phyloP scores from a whole-genome alignment of 768 basidiomycete species.

The Saitozyma podzolica region DNA sequence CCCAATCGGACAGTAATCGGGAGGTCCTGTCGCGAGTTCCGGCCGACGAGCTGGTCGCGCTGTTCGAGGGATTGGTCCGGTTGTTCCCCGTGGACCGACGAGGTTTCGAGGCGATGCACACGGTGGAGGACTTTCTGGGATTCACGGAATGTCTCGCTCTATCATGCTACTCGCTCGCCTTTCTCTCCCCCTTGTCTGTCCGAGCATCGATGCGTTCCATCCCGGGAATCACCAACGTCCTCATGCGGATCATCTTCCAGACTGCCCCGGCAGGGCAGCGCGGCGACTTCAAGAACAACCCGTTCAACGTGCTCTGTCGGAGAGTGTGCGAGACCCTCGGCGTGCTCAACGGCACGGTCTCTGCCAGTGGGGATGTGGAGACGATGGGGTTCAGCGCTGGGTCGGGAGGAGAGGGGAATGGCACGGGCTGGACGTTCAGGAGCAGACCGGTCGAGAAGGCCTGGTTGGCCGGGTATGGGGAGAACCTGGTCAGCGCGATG shows the following conservation, averaged over 20 bases:
- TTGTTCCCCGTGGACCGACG: conserved; percentile 76
- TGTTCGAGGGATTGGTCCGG: conserved; percentile 72
- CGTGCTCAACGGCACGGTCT: conserved; percentile 40
- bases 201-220: conserved; percentile 69
- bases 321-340: conserved; percentile 51
- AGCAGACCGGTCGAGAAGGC: conserved; percentile 30
- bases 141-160: conserved; percentile 77
- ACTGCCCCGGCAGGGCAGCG: conserved; percentile 6
- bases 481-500: conserved; percentile 21
- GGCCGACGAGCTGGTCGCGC: conserved; percentile 60
- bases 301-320: conserved; percentile 46
- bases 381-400: conserved; percentile 27
- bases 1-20: conserved; percentile 75
- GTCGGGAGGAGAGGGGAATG: conserved; percentile 13
- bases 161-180: conserved; percentile 82
- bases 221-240: conserved; percentile 68
- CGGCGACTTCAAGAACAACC: conserved; percentile 23
- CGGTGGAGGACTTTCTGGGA: conserved; percentile 67
- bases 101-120: conserved; percentile 60
- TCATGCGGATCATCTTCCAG: conserved; percentile 55
- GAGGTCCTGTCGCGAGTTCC: conserved; percentile 65
- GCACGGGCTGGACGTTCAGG: conserved; percentile 36
- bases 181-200: conserved; percentile 72
- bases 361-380: conserved; percentile 13
- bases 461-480: conserved; percentile 34